These are phyloP conservation scores for Pseudevernia furfuracea DNA, from an alignment of 495 filamentous ascomycete species.

Conservation along the genomic window DNA sequence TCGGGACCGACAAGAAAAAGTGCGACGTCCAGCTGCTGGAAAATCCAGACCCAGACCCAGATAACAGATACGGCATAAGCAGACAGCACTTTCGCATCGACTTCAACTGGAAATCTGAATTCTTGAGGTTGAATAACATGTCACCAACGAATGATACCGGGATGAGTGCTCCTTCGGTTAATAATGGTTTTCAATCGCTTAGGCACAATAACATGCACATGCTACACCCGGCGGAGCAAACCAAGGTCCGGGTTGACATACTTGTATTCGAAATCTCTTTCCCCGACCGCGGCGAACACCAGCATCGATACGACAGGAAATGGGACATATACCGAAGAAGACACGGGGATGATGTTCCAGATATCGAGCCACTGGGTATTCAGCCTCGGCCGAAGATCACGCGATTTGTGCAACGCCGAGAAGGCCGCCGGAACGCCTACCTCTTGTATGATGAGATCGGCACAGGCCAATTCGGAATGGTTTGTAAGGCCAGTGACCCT, in stretches of 20 bases:
- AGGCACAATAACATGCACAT: not conserved
- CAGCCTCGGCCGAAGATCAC: not conserved
- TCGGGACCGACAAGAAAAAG: not conserved
- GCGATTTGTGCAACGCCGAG: not conserved
- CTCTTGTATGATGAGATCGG: not conserved
- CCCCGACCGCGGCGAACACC: not conserved
- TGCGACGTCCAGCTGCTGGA: not conserved
- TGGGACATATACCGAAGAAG: not conserved
- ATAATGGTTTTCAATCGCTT: not conserved
- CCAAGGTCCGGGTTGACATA: not conserved
- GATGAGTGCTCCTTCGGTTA: not conserved
- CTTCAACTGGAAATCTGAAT: not conserved
- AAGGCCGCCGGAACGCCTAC: not conserved
- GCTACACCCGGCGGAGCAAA: not conserved
- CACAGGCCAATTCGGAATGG: not conserved
- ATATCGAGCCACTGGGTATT: not conserved
- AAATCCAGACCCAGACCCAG: not conserved
- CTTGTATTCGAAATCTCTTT: not conserved
- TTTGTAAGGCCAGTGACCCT: not conserved
- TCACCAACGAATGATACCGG: not conserved
- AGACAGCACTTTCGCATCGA: not conserved
- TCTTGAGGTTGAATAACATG: not conserved
- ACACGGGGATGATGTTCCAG: not conserved
- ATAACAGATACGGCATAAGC: not conserved
- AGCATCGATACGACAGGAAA: not conserved